Evolutionary conservation across 2,329 filamentous ascomycete genomes (phyloP), one percentile per base, ranked within the genome.

Genomic region (Ophiocordyceps sinensis): DNA sequence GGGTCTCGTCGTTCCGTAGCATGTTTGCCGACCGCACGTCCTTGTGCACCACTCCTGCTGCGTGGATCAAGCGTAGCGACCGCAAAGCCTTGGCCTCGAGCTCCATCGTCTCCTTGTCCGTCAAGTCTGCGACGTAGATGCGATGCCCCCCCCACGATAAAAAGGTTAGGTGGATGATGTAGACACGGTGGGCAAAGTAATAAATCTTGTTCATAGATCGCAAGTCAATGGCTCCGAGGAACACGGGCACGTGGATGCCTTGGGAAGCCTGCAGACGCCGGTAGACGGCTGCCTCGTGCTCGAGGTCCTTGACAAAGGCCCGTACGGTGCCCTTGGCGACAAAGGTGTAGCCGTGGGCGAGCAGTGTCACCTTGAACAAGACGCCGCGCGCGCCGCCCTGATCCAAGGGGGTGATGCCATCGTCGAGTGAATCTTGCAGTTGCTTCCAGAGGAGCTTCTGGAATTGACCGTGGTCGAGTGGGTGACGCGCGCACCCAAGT

Each of bases 311-410:
- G 19, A 19, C 4, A 19, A 19, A 19, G 19, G 19, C 19, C 4
- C 19, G 19, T 19, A 19, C 19, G 19, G 19, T 19, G 19, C 19
- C 19, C 19, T 19, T 19, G 19, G 19, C 19, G 19, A 19, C 19
- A 19, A 19, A 61, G 2, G 57, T 65, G 50, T 69, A 70, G 43
- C 62, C 57, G 44, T 67, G 58, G 3, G 44, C 51, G 26, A 59
- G 47, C 35, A 70, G 53, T 10, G 58, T 63, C 4, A 69, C 49
- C 40, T 56, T 51, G 45, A 70, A 68, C 7, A 68, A 48, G 4
- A 57, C 60, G 15, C 63, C 57, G 11, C 58, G 54, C 1, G 61
- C 47, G 7, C 64, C 59, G 19, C 50, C 42, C 17, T 51, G 21
- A 10, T 49, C 44, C 0, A 66, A 42, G 9, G 40, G 47, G 1